Evolutionary conservation across 2,329 filamentous ascomycete species (phyloP).

Genomic region (Talaromyces sp.): DNA sequence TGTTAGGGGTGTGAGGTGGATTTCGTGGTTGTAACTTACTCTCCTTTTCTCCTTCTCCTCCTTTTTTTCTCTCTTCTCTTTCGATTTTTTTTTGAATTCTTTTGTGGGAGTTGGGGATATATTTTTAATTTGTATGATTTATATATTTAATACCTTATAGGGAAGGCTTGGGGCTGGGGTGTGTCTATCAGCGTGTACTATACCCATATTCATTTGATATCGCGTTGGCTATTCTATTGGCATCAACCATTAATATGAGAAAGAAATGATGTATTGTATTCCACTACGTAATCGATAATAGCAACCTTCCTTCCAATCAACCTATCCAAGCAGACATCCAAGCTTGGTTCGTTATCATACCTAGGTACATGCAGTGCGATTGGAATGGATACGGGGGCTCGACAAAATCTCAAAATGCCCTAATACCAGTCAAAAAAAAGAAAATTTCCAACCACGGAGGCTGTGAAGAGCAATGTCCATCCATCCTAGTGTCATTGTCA

Average conservation of each 20-base stretch:
- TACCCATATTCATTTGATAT: not conserved
- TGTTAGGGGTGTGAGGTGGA: conserved; percentile 67
- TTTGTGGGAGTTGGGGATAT: not conserved
- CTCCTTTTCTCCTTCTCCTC: not conserved
- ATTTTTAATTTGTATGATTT: not conserved
- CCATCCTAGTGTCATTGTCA: not conserved
- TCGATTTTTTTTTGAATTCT: not conserved
- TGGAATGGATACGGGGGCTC: not conserved
- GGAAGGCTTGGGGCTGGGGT: not conserved
- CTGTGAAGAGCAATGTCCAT: not conserved
- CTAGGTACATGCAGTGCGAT: not conserved
- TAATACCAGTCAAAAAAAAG: not conserved
- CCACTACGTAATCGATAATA: too few species aligned
- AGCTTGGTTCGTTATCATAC: not conserved
- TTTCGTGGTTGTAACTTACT: conserved; percentile 68
- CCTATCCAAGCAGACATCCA: not conserved
- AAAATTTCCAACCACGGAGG: not conserved
- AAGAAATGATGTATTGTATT: not conserved
- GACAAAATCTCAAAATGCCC: not conserved
- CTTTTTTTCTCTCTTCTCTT: not conserved
- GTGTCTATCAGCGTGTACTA: not conserved
- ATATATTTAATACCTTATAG: not conserved
- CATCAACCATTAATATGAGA: not conserved
- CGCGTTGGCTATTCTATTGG: not conserved
- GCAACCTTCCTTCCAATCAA: too few species aligned